Conservation (phyloP, 495 filamentous ascomycete species). For the Penicillium crystallinum region DNA sequence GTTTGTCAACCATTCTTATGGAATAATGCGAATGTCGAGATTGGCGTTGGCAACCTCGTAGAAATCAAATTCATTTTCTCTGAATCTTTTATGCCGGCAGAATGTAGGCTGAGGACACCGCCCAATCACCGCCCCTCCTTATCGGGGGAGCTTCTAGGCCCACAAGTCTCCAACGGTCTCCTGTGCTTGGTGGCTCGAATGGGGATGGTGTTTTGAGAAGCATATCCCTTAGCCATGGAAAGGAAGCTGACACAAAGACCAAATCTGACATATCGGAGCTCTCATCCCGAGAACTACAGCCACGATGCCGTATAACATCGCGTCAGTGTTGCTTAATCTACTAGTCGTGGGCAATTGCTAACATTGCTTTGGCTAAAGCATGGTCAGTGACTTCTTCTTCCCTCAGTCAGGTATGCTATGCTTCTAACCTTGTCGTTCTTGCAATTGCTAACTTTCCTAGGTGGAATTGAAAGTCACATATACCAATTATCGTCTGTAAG, state of each 20-base stretch:
- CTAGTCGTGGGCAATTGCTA: conserved; percentile 1
- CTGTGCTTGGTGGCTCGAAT: background rate
- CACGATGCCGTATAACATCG: conserved; percentile 68
- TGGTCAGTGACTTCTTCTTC: conserved; percentile 99
- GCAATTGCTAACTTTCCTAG: conserved; percentile 31
- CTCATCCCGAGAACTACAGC: conserved; percentile 6
- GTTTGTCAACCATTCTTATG: conserved; percentile 25
- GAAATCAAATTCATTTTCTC: conserved; percentile 15
- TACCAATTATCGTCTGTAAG: conserved; percentile 82
- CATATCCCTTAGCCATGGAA: conserved; percentile 18
- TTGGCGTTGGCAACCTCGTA: conserved; percentile 1
- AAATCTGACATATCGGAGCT: conserved; percentile 2
- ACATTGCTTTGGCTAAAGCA: conserved; percentile 40
- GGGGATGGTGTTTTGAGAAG: conserved; percentile 4
- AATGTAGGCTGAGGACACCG: conserved; percentile 5
- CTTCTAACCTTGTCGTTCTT: background rate
- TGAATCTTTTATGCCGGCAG: conserved; percentile 8
- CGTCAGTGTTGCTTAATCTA: conserved; percentile 42
- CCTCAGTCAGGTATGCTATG: conserved; percentile 69
- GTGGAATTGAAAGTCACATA: conserved; percentile 95
- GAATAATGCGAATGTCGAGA: conserved; percentile 1
- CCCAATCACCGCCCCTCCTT: background rate
- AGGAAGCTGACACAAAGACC: background rate
- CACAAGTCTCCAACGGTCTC: background rate
- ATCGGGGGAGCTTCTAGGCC: background rate